Evolutionary conservation across 2,329 filamentous ascomycete genomes (phyloP).

Genomic region (Alternaria brassicae): DNA sequence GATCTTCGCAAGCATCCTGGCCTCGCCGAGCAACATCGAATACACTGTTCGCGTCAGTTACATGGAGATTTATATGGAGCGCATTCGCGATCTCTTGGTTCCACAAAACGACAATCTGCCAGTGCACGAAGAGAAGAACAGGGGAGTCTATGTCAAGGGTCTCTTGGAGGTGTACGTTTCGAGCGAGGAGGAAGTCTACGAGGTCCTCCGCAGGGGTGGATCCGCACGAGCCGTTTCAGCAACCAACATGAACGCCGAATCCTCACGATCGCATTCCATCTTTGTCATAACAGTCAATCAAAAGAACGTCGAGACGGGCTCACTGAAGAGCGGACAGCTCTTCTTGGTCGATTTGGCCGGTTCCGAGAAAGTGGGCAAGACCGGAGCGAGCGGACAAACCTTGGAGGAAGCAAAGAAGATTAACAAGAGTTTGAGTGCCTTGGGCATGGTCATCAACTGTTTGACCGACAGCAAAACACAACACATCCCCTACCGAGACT

Average conservation of each 20-base stretch:
- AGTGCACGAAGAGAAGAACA: constrained; percentile 96
- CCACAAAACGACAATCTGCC: constrained; percentile 96
- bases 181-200: constrained; percentile 93
- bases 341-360: constrained; percentile 98
- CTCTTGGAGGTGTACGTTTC: constrained; percentile 94
- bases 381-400: constrained; percentile 94
- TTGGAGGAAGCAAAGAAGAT: constrained; percentile 99
- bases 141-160: constrained; percentile 96
- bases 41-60: constrained; percentile 99
- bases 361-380: constrained; percentile 99
- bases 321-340: constrained; percentile 92
- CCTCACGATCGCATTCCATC: constrained; percentile 96
- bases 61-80: constrained; percentile 99
- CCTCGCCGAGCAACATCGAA: constrained; percentile 90
- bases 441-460: constrained; percentile 99
- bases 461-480: constrained; percentile 96
- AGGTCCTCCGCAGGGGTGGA: constrained; percentile 93
- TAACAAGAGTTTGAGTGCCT: constrained; percentile 97
- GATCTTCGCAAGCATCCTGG: constrained; percentile 94
- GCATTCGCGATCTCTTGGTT: constrained; percentile 89
- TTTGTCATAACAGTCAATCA: constrained; percentile 97
- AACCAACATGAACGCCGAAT: constrained; percentile 99
- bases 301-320: constrained; percentile 96
- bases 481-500: constrained; percentile 96
- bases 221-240: constrained; percentile 88